These are phyloP conservation scores for Echium plantagineum DNA, from an alignment of 257 asterid species.

Conservation along the genomic window DNA sequence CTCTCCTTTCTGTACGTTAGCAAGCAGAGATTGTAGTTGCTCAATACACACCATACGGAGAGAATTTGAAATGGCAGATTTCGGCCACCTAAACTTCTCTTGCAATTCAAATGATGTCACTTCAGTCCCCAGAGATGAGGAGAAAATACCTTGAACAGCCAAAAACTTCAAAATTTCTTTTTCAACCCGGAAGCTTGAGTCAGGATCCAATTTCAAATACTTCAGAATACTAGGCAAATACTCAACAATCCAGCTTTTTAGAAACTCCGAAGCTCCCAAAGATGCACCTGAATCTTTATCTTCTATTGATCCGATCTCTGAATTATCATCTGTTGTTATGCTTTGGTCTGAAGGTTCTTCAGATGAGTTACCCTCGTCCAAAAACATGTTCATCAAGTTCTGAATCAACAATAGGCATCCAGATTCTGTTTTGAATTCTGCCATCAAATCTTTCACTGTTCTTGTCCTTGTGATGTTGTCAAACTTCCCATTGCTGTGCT, in stretches of 20 bases:
- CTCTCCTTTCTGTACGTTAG: conserved; percentile 79
- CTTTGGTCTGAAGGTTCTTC: conserved; percentile 99
- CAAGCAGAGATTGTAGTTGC: conserved; percentile 76
- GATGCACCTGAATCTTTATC: conserved; percentile 55
- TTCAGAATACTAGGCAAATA: conserved; percentile 60
- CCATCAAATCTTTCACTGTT: conserved; percentile 68
- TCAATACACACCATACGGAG: conserved; percentile 75
- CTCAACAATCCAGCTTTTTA: conserved; percentile 83
- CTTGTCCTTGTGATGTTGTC: conserved; percentile 70
- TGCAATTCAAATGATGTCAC: conserved; percentile 90
- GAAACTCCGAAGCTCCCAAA: conserved; percentile 46
- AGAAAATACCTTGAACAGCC: conserved; percentile 90
- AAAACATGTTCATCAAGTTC: conserved; percentile 59
- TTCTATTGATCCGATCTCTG: conserved; percentile 76
- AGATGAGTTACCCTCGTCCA: conserved; percentile 68
- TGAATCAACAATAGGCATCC: conserved; percentile 66
- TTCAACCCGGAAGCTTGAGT: conserved; percentile 57
- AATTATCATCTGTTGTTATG: conserved; percentile 92
- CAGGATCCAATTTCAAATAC: conserved; percentile 63
- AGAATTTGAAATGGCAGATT: conserved; percentile 55
- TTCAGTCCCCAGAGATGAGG: conserved; percentile 89
- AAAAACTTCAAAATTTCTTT: conserved; percentile 79
- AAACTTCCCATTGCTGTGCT: conserved; percentile 79
- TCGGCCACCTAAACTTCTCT: conserved; percentile 91
- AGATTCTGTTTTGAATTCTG: conserved; percentile 63